phyloP scores from a whole-genome alignment of 2,329 filamentous ascomycete genomes.

The Colletotrichum sidae region DNA sequence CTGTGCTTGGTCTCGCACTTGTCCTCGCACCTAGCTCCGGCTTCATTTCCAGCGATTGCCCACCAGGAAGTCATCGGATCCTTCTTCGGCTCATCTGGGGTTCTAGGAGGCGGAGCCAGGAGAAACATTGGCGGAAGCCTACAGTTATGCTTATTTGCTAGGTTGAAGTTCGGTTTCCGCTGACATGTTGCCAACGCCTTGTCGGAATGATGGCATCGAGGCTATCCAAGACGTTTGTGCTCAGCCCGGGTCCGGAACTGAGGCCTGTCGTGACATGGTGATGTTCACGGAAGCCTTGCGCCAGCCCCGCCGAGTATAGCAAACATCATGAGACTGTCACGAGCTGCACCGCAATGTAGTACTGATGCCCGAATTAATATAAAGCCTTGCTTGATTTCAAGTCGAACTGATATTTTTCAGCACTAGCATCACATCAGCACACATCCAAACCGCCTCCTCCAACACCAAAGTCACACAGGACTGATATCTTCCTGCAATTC shows the following conservation, averaged over 20 bases:
- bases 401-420: neutral
- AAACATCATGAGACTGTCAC: neutral
- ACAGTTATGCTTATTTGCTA: slow-evolving; percentile 12
- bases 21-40: neutral
- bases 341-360: neutral
- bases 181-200: neutral
- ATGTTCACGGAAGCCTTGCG: slow-evolving; percentile 4
- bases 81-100: slow-evolving; percentile 5
- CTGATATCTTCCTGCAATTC: neutral
- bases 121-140: neutral
- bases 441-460: slow-evolving; percentile 5
- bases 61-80: neutral
- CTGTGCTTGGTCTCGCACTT: neutral
- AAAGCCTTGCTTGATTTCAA: slow-evolving; percentile 7
- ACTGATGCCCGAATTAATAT: neutral
- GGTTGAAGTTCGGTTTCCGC: neutral
- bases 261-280: slow-evolving; percentile 1
- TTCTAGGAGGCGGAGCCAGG: slow-evolving; percentile 10
- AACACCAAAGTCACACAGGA: neutral
- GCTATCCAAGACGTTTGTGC: slow-evolving; percentile 7
- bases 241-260: slow-evolving; percentile 9
- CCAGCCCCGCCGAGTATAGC: slow-evolving; percentile 12
- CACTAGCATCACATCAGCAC: neutral
- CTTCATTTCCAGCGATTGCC: slow-evolving; percentile 7
- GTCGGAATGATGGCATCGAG: neutral